These are phyloP conservation scores for Golovinomyces cichoracearum DNA, from an alignment of 2,329 filamentous ascomycete species.

Conservation along the genomic window DNA sequence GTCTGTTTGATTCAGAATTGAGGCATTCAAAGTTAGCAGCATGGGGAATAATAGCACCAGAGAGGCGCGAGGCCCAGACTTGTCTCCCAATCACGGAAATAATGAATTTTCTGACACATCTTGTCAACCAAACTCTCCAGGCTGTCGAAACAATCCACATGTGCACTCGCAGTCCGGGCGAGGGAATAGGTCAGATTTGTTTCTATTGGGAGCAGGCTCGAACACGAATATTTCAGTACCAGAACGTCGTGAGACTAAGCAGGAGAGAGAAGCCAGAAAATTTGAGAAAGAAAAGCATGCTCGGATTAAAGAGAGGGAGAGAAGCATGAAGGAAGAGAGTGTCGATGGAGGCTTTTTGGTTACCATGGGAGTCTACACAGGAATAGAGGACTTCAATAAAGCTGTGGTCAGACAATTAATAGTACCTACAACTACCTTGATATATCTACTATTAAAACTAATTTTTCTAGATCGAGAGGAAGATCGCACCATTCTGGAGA, in stretches of 20 bases:
- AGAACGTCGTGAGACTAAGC: constrained; percentile 56
- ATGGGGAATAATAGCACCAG: constrained; percentile 14
- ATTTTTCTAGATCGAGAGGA: constrained; percentile 52
- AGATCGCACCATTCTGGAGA: constrained; percentile 83
- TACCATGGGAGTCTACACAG: constrained; percentile 79
- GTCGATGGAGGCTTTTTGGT: constrained; percentile 89
- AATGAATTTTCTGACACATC: constrained; percentile 6
- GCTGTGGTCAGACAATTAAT: constrained; percentile 65
- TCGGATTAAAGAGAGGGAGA: constrained; percentile 60
- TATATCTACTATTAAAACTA: constrained; percentile 3
- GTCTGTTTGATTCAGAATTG: constrained; percentile 9
- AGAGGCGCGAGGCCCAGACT: constrained; percentile 12
- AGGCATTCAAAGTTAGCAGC: constrained; percentile 10
- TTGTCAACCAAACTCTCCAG: constrained; percentile 9
- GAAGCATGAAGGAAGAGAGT: constrained; percentile 72
- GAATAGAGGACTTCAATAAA: constrained; percentile 83
- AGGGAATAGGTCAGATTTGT: constrained; percentile 14
- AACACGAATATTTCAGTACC: constrained; percentile 9
- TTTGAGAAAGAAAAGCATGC: constrained; percentile 55
- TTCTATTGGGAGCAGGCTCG: constrained; percentile 13
- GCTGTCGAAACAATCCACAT: constrained; percentile 6
- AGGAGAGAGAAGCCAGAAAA: constrained; percentile 68
- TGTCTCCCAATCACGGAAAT: constrained; percentile 5
- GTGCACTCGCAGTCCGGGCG: constrained; percentile 10
- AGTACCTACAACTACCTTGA: constrained; percentile 26